Base-by-base conservation (phyloP, 2,329 filamentous ascomycete species). In the Lasiodiplodia gonubiensis region DNA sequence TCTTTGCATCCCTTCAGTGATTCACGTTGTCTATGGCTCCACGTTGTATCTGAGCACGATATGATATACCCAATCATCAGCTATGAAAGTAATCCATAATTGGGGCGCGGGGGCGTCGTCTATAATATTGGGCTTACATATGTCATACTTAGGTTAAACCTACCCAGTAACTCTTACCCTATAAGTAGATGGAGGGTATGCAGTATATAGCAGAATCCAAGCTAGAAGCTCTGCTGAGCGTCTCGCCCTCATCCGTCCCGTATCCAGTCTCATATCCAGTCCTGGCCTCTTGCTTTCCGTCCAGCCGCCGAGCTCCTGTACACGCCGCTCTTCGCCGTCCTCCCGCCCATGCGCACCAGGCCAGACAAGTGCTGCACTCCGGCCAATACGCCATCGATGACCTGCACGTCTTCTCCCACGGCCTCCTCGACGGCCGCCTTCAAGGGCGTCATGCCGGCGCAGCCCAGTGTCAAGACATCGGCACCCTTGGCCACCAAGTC, bases 331-430 rank as follows among this genome's bases (percentile, higher is more conserved):
- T 84, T 84, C 14, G 82, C 80, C 42, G 82, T 85, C 70, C 76
- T 73, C 71, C 81, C 72, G 27, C 81, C 78, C 76, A 83, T 79
- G 64, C 80, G 76, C n/a, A 82, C 81, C 30, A 84, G 70, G 0
- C 79, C 82, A 4, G 79, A 76, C 21, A 85, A 70, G 68, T 84
- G 78, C 39, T 84, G 82, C 21, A 84, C 78, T 0, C 82, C 82
- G 10, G 81, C 79, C 30, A 81, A 79, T 0, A 86, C 84, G 0
- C 84, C 83, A 75, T 86, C 84, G 30, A 86, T 77, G 8, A 86
- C 82, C 72, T 83, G 83, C 37, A 83, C 80, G 54, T 79, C 77
- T 35, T 79, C 75, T 0, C 78, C 78, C 0, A 86, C 84, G 0
- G 79, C 82, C 33, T 81, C 75, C 69, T 85, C 81, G 51, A 84